phyloP scores from a whole-genome alignment of 2,329 filamentous ascomycete genomes.

The Sclerotinia trifoliorum region DNA sequence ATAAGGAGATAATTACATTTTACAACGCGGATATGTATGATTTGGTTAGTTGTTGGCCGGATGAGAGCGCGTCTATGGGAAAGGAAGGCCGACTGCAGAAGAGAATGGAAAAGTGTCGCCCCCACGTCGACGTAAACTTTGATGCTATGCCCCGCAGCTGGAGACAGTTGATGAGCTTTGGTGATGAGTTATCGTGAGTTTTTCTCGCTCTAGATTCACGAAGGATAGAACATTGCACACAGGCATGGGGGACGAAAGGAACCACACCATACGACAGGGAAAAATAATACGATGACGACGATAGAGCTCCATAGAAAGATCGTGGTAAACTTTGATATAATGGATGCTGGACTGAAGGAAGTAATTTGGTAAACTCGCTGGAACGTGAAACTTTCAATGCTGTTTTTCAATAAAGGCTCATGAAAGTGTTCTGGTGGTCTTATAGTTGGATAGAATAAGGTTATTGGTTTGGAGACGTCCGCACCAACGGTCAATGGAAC shows the following conservation, averaged over 20 bases:
- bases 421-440: background rate
- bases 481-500: background rate
- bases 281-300: background rate
- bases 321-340: background rate
- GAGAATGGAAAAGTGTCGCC: background rate
- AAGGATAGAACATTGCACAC: background rate
- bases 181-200: background rate
- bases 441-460: background rate
- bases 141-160: background rate
- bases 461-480: background rate
- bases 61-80: background rate
- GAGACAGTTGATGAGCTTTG: constrained; percentile 1
- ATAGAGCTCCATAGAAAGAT: too few species aligned
- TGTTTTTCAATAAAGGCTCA: background rate
- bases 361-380: background rate
- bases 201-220: background rate
- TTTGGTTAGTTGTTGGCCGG: background rate
- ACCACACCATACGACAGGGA: background rate
- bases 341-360: background rate
- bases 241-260: too few species aligned
- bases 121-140: background rate
- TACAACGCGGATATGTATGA: constrained; percentile 12
- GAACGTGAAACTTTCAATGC: background rate
- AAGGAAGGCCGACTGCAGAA: background rate
- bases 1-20: constrained; percentile 10